Evolutionary conservation across 805 yeast genomes (phyloP).

Genomic region (Wickerhamiella siamensis): DNA sequence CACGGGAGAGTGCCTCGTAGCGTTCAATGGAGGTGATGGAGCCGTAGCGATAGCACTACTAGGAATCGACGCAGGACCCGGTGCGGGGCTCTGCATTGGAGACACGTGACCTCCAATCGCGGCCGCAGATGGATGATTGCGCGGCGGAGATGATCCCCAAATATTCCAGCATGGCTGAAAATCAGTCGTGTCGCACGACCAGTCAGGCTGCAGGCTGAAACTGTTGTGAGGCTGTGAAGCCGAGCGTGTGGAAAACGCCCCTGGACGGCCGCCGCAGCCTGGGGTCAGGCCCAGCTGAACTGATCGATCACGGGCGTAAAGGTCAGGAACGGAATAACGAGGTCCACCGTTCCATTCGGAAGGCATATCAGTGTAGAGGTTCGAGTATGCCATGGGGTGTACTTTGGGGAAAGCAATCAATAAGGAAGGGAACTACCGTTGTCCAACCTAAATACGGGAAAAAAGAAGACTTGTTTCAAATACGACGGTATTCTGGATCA

Average conservation of each 20-base stretch:
- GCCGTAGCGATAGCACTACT: not conserved
- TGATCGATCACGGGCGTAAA: too few relatives aligned
- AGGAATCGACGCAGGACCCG: not conserved
- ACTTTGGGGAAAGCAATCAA: too few relatives aligned
- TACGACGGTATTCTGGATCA: too few relatives aligned
- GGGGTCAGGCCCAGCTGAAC: not conserved
- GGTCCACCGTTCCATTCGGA: too few relatives aligned
- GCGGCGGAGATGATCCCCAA: slow-evolving; percentile 8
- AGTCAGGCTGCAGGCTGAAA: not conserved
- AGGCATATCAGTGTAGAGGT: too few relatives aligned
- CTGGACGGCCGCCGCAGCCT: not conserved
- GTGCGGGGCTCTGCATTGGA: not conserved
- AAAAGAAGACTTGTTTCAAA: too few relatives aligned
- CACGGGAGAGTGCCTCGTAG: not conserved
- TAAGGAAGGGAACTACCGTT: too few relatives aligned
- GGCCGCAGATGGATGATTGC: not conserved
- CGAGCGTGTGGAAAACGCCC: not conserved
- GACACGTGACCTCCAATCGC: not conserved
- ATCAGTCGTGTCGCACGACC: not conserved
- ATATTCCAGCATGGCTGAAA: slow-evolving; percentile 13
- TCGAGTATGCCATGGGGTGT: too few relatives aligned
- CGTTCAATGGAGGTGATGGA: not conserved
- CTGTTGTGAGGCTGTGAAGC: too few relatives aligned
- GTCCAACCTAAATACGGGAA: too few relatives aligned
- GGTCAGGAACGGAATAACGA: too few relatives aligned